These are phyloP conservation scores for Pseudopyricularia javanii DNA, from an alignment of 2,329 filamentous ascomycete genomes.

Conservation along the genomic window DNA sequence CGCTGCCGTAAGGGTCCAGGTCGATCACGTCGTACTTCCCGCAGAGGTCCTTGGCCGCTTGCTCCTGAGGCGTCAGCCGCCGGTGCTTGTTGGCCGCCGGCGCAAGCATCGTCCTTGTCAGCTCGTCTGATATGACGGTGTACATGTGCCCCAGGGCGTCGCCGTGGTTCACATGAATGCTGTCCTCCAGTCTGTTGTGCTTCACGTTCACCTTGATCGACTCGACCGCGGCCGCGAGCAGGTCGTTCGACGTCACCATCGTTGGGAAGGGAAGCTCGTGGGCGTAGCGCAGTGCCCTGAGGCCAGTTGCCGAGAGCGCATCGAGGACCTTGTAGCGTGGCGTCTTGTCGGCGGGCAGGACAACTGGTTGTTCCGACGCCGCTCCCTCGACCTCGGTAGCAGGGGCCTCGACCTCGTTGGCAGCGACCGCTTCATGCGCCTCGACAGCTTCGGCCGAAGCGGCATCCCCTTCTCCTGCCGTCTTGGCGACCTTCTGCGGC, in stretches of 20 bases:
- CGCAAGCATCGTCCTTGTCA: slow-evolving; percentile 19
- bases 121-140: slow-evolving; percentile 43
- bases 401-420: slow-evolving; percentile 4
- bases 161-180: slow-evolving; percentile 61
- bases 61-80: slow-evolving; percentile 14
- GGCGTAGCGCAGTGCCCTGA: slow-evolving; percentile 82
- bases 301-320: slow-evolving; percentile 83
- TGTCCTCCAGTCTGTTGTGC: slow-evolving; percentile 64
- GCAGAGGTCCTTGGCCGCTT: slow-evolving; percentile 23
- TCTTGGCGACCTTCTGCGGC: slow-evolving; percentile 17
- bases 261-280: slow-evolving; percentile 81
- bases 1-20: slow-evolving; percentile 90
- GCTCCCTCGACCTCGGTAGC: slow-evolving; percentile 1
- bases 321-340: slow-evolving; percentile 74
- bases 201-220: slow-evolving; percentile 75
- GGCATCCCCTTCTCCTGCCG: slow-evolving; percentile 22
- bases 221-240: slow-evolving; percentile 63
- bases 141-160: slow-evolving; percentile 95
- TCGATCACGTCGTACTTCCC: slow-evolving; percentile 85
- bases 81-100: not conserved
- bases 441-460: slow-evolving; percentile 1
- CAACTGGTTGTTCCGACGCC: slow-evolving; percentile 1
- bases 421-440: slow-evolving; percentile 6
- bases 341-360: slow-evolving; percentile 13
- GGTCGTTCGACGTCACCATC: slow-evolving; percentile 77